Evolutionary conservation across 345 rosid genomes (phyloP).

Genomic region (rapeseed (Brassica napus)): Da-Ae NC_063450.1:43999501-44000000

Average conservation of each 20-base stretch:
- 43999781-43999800: constrained; percentile 52
- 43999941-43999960: constrained; percentile 69
- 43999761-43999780: constrained; percentile 70
- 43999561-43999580: constrained; percentile 69
- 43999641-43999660: not conserved
- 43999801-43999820: constrained; percentile 52
- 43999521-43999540: constrained; percentile 86
- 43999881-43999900: constrained; percentile 90
- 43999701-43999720: constrained; percentile 55
- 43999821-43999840: constrained; percentile 43
- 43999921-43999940: constrained; percentile 59
- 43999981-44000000: constrained; percentile 79
- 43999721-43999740: constrained; percentile 64
- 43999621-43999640: not conserved
- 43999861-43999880: constrained; percentile 83
- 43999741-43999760: constrained; percentile 62
- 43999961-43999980: constrained; percentile 79
- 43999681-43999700: not conserved
- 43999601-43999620: not conserved
- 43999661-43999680: too few relatives aligned
- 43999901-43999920: constrained; percentile 81
- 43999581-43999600: constrained; percentile 67
- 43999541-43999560: constrained; percentile 76
- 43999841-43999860: constrained; percentile 55
- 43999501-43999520: constrained; percentile 90